A percentile compares a stretch with the other conserved stretches of the same genome.
Conservation (phyloP, 192 early-diverging fungal genomes). For the Phycomyces nitens region DNA sequence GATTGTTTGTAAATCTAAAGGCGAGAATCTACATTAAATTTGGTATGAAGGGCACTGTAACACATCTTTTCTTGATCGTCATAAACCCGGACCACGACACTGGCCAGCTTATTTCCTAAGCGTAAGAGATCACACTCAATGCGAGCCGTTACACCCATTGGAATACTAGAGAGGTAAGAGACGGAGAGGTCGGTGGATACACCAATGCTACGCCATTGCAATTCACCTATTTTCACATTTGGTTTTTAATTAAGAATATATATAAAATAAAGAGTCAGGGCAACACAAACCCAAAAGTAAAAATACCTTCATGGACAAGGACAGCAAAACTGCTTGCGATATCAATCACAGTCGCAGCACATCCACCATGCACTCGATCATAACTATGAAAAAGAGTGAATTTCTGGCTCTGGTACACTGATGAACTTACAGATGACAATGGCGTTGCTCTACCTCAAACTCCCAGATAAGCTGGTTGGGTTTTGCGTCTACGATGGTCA, state of each 20-base stretch:
- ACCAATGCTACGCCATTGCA: conserved; percentile 20
- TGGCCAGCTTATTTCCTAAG: conserved; percentile 12
- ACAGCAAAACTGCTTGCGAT: conserved; percentile 27
- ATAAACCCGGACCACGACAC: conserved; percentile 23
- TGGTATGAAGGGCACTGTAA: conserved; percentile 26
- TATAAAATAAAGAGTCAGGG: not conserved
- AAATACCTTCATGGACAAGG: conserved; percentile 8
- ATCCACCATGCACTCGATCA: conserved; percentile 30
- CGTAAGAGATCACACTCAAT: conserved; percentile 22
- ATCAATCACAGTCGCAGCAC: conserved; percentile 33
- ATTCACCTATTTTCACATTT: not conserved
- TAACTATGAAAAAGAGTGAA: not conserved
- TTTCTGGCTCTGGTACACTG: not conserved
- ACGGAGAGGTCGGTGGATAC: conserved; percentile 30
- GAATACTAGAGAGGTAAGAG: conserved; percentile 8
- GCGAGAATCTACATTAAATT: conserved; percentile 23
- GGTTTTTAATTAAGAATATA: not conserved
- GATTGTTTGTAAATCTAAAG: conserved; percentile 6
- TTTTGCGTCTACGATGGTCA: conserved; percentile 15
- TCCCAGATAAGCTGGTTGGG: conserved; percentile 21
- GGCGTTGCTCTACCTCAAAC: conserved; percentile 19
- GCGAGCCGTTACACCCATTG: conserved; percentile 10
- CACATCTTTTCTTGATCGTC: conserved; percentile 9
- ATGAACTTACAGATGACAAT: conserved; percentile 20
- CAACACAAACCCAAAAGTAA: not conserved